Evolutionary conservation across 2,329 filamentous ascomycete species (phyloP).

Genomic region (Nemania serpens): DNA sequence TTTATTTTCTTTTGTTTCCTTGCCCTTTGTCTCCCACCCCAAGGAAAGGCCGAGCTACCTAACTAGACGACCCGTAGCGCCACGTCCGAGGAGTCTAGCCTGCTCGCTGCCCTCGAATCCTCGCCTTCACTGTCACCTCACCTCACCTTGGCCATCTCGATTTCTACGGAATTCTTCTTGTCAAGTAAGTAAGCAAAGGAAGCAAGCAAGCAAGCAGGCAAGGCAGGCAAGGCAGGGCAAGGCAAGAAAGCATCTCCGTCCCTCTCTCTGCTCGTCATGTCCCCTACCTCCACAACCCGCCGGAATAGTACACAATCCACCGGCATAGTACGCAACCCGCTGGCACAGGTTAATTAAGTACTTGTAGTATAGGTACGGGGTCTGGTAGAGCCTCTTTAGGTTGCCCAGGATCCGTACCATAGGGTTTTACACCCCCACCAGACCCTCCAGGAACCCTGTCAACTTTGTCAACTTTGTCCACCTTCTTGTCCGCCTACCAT

Average conservation of each 20-base stretch:
- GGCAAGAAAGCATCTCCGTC: too few relatives aligned
- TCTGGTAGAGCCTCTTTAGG: conserved; percentile 16
- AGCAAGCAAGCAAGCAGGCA: not conserved
- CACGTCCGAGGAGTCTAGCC: conserved; percentile 18
- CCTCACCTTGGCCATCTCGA: conserved; percentile 1
- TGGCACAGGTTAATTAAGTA: too few relatives aligned
- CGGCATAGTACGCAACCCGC: too few relatives aligned
- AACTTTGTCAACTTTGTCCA: conserved; percentile 7
- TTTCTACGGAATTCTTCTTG: conserved; percentile 17
- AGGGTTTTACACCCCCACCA: conserved; percentile 19
- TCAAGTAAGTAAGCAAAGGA: not conserved
- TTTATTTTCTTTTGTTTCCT: conserved; percentile 27
- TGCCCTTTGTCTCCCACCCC: conserved; percentile 23
- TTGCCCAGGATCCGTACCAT: conserved; percentile 18
- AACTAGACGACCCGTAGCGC: conserved; percentile 13
- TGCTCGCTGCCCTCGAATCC: conserved; percentile 1
- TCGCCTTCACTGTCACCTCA: not conserved
- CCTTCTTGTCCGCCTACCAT: conserved; percentile 17
- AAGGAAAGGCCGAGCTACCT: not conserved
- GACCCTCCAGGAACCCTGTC: conserved; percentile 15
- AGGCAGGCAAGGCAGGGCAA: too few relatives aligned
- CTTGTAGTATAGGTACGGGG: too few relatives aligned
- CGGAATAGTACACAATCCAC: not conserved
- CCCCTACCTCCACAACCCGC: too few relatives aligned
- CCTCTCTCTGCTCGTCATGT: too few relatives aligned